Percentiles rank a stretch among this genome's conserved stretches.
These are phyloP conservation scores for Scedosporium aurantiacum DNA, from an alignment of 2,329 filamentous ascomycete genomes.

Conservation along the genomic window DNA sequence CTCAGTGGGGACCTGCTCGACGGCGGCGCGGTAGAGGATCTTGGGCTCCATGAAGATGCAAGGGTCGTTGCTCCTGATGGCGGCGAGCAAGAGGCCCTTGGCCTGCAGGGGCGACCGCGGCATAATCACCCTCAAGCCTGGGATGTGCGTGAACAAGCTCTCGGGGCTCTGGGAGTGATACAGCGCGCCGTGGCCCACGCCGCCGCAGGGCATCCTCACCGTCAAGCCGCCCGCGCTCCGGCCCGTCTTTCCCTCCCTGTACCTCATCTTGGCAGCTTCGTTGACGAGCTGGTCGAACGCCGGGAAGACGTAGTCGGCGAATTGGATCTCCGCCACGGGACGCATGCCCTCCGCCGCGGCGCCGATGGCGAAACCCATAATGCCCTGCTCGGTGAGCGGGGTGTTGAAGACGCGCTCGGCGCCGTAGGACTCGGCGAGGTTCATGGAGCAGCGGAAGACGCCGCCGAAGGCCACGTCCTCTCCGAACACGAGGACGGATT, in stretches of 20 bases:
- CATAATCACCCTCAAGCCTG: constrained; percentile 74
- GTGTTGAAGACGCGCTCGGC: constrained; percentile 91
- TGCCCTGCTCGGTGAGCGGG: constrained; percentile 85
- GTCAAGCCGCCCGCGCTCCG: constrained; percentile 66
- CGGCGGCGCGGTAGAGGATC: constrained; percentile 79
- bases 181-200: constrained; percentile 78
- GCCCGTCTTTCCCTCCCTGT: constrained; percentile 51
- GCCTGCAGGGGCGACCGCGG: constrained; percentile 79
- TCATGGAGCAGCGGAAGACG: constrained; percentile 90
- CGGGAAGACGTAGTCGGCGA: constrained; percentile 88
- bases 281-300: constrained; percentile 93
- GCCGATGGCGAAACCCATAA: constrained; percentile 87
- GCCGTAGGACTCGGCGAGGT: constrained; percentile 78
- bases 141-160: constrained; percentile 77
- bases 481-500: constrained; percentile 82
- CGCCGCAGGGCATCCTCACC: constrained; percentile 81
- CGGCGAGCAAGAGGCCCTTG: constrained; percentile 70
- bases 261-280: constrained; percentile 81
- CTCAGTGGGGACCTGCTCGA: constrained; percentile 78
- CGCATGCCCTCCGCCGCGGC: constrained; percentile 84
- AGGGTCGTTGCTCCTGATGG: constrained; percentile 73
- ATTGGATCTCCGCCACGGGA: constrained; percentile 89
- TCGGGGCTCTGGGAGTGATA: constrained; percentile 88
- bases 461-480: constrained; percentile 97
- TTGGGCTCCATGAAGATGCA: constrained; percentile 93